Percentiles rank a stretch among this genome's conserved stretches.
Conservation (phyloP, 805 yeast genomes). For the Martiniozyma abietophila region DNA sequence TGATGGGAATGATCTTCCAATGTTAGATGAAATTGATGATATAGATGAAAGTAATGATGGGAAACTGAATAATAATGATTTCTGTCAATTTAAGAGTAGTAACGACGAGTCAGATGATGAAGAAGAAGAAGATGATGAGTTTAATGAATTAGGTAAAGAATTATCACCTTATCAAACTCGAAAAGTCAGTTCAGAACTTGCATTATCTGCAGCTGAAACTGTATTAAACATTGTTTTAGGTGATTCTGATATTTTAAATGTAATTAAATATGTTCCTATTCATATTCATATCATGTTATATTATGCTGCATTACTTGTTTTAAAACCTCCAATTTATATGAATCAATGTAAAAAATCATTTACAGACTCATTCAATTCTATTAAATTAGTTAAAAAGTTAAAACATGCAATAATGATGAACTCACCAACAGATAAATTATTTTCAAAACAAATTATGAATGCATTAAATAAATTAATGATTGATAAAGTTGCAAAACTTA, state of each 20-base stretch:
- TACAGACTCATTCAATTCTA: slow-evolving; percentile 28
- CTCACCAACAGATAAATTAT: slow-evolving; percentile 42
- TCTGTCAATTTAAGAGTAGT: slow-evolving; percentile 27
- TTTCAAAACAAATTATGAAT: slow-evolving; percentile 36
- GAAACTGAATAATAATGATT: slow-evolving; percentile 16
- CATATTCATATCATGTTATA: slow-evolving; percentile 66
- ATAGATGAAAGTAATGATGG: slow-evolving; percentile 5
- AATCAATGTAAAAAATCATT: slow-evolving; percentile 16
- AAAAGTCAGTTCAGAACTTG: slow-evolving; percentile 34
- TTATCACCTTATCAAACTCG: slow-evolving; percentile 21
- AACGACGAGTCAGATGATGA: slow-evolving; percentile 14
- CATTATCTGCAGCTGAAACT: slow-evolving; percentile 54
- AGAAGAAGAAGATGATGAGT: slow-evolving; percentile 13
- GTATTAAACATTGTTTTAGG: slow-evolving; percentile 49
- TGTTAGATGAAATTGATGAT: slow-evolving; percentile 17
- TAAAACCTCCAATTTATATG: slow-evolving; percentile 36
- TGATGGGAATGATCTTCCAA: slow-evolving; percentile 22
- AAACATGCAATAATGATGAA: slow-evolving; percentile 34
- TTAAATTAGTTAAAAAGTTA: slow-evolving; percentile 35
- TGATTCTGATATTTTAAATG: slow-evolving; percentile 48
- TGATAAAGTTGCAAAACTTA: slow-evolving; percentile 19
- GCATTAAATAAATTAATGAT: slow-evolving; percentile 21
- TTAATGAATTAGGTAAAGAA: slow-evolving; percentile 12
- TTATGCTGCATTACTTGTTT: slow-evolving; percentile 50
- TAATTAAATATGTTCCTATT: slow-evolving; percentile 57